Evolutionary conservation across 2,329 filamentous ascomycete species (phyloP).

Genomic region (Alternaria brassicicola): DNA sequence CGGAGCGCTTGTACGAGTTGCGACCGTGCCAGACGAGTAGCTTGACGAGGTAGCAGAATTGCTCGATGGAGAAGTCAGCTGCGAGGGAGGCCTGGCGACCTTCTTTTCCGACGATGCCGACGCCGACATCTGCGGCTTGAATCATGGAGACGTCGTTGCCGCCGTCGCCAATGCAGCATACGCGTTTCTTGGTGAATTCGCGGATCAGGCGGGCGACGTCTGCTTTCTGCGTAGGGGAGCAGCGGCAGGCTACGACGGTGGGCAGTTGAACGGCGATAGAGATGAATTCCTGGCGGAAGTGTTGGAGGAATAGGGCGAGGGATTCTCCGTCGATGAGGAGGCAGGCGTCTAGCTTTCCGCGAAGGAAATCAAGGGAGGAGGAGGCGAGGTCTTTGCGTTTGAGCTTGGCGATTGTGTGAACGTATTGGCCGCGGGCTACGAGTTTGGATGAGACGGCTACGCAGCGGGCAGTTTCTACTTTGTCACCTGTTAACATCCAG

Average conservation of each 20-base stretch:
- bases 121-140: constrained; percentile 95
- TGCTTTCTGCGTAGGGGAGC: constrained; percentile 95
- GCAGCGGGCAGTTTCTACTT: constrained; percentile 95
- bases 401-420: constrained; percentile 88
- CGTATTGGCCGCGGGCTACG: constrained; percentile 90
- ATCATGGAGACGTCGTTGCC: constrained; percentile 99
- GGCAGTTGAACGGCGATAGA: constrained; percentile 85
- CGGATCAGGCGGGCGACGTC: constrained; percentile 92
- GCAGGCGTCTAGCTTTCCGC: constrained; percentile 83
- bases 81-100: constrained; percentile 92
- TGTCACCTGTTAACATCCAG: constrained; percentile 99
- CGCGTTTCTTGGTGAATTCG: constrained; percentile 87
- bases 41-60: constrained; percentile 94
- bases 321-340: constrained; percentile 95
- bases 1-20: constrained; percentile 94
- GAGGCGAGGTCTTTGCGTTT: constrained; percentile 83
- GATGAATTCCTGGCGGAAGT: constrained; percentile 86
- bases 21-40: constrained; percentile 98
- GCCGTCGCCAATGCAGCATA: constrained; percentile 96
- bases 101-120: constrained; percentile 98
- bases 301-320: constrained; percentile 78
- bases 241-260: constrained; percentile 93
- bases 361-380: constrained; percentile 85
- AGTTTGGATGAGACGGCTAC: constrained; percentile 95
- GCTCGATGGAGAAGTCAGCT: constrained; percentile 94